These are phyloP conservation scores for Xylaria polymorpha DNA, from an alignment of 2,329 filamentous ascomycete genomes.

Conservation along the genomic window DNA sequence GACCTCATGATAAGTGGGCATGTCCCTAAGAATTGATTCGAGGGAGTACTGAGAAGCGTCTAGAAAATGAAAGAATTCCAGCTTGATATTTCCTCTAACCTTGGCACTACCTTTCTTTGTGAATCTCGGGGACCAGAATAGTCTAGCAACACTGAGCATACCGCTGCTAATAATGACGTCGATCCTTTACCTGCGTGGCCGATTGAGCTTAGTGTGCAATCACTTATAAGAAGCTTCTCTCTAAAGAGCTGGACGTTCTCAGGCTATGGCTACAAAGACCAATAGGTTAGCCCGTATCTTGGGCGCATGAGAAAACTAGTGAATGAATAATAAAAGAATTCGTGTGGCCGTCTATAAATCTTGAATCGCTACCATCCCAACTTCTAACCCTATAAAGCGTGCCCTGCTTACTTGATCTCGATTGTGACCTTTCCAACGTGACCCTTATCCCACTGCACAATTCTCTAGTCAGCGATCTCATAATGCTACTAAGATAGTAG, in stretches of 20 bases:
- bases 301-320: neutral
- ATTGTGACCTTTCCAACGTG: conserved; percentile 68
- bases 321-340: conserved; percentile 7
- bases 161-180: neutral
- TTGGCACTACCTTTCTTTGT: neutral
- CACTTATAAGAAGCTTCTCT: conserved; percentile 3
- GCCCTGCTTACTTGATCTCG: conserved; percentile 53
- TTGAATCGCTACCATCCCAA: neutral
- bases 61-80: neutral
- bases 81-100: neutral
- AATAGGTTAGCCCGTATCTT: conserved; percentile 16
- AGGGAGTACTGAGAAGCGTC: neutral
- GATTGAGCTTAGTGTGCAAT: neutral
- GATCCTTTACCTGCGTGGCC: neutral
- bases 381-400: conserved; percentile 10
- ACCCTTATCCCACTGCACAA: conserved; percentile 58
- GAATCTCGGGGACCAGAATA: neutral
- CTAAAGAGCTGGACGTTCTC: neutral
- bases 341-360: conserved; percentile 1
- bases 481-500: neutral
- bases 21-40: neutral
- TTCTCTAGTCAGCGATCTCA: conserved; percentile 14
- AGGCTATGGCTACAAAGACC: conserved; percentile 1
- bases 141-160: neutral
- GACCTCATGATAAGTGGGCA: no score